Base-by-base conservation (phyloP, 2,329 filamentous ascomycete species). In the Daldinia sp. region DNA sequence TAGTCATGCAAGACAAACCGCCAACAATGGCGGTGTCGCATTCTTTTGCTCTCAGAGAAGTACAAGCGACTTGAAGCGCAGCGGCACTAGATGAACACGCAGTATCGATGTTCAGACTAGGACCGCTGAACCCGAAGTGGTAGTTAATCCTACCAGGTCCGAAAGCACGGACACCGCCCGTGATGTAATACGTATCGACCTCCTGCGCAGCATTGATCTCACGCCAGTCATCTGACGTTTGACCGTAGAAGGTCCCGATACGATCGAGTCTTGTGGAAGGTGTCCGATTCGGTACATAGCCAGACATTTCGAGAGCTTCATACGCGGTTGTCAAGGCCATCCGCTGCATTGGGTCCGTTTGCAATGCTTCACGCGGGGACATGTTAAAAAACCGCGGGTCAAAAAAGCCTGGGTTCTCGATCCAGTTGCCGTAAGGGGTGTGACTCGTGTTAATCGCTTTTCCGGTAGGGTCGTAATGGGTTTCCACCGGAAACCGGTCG, bases 371-470 rank as follows among this genome's bases (percentile, higher is more conserved):
- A 69, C 90, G 86, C 4, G 91, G 90, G 32, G 90, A 93, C 88
- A 94, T 93, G 77, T 93, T 93, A 84, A 94, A 94, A 78, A 94
- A 94, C 0, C 89, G 83, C n/a, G 90, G 88, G 70, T 94, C 91
- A 72, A 94, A 94, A 48, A 90, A 81, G 57, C 90, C 90, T 0
- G 91, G 90, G 64, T 93, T 85, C 64, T 92, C 87, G 68, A 92
- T 84, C 80, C 81, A 93, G 78, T 90, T 92, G 13, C 91, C 91
- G 70, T 87, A 92, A 2, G 88, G 89, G 1, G 90, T 92, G 76
- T 91, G 88, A 55, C 87, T 90, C 60, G 90, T 93, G 79, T 93
- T 94, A 75, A 88, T 88, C 29, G 80, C 83, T 76, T 92, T 92
- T 19, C 90, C 89, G 4, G 87, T 87, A 4, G 88, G 85, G 71